Evolutionary conservation across 768 basidiomycete genomes (phyloP), one percentile per base, ranked within the genome.

Genomic region (Lyophyllum decastes): DNA sequence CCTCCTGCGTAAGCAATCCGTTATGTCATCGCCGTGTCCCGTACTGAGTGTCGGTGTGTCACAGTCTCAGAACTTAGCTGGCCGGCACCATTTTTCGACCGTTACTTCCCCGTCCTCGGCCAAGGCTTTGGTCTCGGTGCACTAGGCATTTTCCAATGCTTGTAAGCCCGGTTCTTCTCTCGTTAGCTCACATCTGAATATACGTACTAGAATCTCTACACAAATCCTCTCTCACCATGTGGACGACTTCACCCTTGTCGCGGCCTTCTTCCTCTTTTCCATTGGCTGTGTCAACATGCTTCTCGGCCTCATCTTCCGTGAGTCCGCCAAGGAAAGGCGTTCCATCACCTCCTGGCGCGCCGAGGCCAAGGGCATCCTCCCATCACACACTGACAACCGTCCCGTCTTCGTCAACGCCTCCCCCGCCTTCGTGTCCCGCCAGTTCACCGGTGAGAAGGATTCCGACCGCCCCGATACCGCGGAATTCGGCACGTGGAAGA

Each of bases 81-180:
- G 87, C 93, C 93, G 10, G 73, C 78, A 46, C 66, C 73, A 12
- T 89, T 94, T 78, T 95, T 96, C 73, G 85, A 89, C 63, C 83
- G 83, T n/a, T 95, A 84, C 77, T 89, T 96, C 76, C 95, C 95
- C 27, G 88, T 96, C 45, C 84, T 97, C n/a, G 94, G 95, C 17
- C 78, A 79, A 9, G 78, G 84, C 52, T 95, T 95, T 69, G 94
- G 95, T 45, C 79, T 95, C 16, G 95, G 94, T 38, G 84, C 92
- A 19, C 81, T 96, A 17, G 95, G 95, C 17, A 84, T 93, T 57
- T 90, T 95, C 75, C 89, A 96, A 73, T 84, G 85, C 75, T 78
- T 95, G 87, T 90, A 69, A 67, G 87, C 77, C 16, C 16, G 11
- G 6, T 38, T 4, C 27, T 46, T 41, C 10, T 47, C 19, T 43